Conservation (phyloP, 1,139 yeast genomes). For the Taphrina communis region DNA sequence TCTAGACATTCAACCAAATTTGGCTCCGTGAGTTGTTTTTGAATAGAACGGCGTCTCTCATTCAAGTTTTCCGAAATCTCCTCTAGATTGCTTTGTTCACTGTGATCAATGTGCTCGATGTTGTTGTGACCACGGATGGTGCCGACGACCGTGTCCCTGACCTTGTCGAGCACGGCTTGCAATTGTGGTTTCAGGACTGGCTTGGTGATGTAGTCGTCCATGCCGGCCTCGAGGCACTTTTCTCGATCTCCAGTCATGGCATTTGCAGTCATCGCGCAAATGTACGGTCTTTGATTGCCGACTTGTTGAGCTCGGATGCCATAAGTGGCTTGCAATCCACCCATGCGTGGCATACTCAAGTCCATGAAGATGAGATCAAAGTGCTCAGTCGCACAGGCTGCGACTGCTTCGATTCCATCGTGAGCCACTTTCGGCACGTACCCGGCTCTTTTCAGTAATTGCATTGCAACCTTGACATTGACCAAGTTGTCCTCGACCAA, state of each 20-base stretch:
- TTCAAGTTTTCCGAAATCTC: neutral
- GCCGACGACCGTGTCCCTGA: conserved; percentile 18
- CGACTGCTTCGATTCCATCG: conserved; percentile 37
- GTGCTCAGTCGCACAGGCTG: conserved; percentile 27
- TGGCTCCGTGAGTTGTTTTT: neutral
- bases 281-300: conserved; percentile 48
- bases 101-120: conserved; percentile 20
- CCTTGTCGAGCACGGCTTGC: conserved; percentile 20
- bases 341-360: conserved; percentile 36
- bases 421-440: conserved; percentile 31
- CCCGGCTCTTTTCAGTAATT: conserved; percentile 32
- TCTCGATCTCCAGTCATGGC: conserved; percentile 89
- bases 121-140: conserved; percentile 5
- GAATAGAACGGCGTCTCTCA: neutral
- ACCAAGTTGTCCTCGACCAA: conserved; percentile 41
- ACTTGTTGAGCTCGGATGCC: conserved; percentile 23
- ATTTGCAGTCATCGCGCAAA: conserved; percentile 92
- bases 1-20: neutral
- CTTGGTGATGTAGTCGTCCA: conserved; percentile 86
- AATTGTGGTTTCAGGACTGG: conserved; percentile 55
- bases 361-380: conserved; percentile 41
- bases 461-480: conserved; percentile 40
- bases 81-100: conserved; percentile 1
- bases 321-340: conserved; percentile 32
- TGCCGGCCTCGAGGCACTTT: conserved; percentile 82